Base-by-base conservation (phyloP, 371 early-diverging fungal species). In the Actinomucor elegans region DNA sequence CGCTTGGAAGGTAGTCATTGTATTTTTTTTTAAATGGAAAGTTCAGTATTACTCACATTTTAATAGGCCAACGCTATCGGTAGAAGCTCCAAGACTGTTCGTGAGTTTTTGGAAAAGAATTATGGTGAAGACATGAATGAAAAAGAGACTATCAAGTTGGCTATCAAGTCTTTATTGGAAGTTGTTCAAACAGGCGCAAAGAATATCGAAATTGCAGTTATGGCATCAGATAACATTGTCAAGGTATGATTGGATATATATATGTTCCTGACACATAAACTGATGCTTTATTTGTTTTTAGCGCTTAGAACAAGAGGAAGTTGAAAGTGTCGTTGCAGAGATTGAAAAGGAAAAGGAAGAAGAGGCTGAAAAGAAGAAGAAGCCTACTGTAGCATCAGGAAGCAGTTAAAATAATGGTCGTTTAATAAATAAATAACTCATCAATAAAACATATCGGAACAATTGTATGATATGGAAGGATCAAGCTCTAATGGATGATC, bases 181-280 rank as follows among this genome's bases (percentile, higher is more conserved):
- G 93, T 97, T 58, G 99, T 98, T 31, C 99, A 98, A 84, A 97
- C 97, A 4, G 97, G 99, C 42, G 94, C 99, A 46, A 96, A 96
- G 80, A 96, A 96, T 74, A 95, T 98, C 69, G 99, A 98, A 64
- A 90, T 98, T 64, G 94, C 94, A 17, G 83, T 92, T 14, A 94
- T 97, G 92, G 86, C 87, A 35, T 58, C 80, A 17, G 90, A 89
- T 60, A 76, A 83, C 37, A 67, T 69, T 10, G 70, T 88, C 33
- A 81, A 84, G 81, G 91, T 91, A 80, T 49, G 11, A 27, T n/a
- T 34, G 5, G 35, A 21, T 15, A 7, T 24, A 17, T 3, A 18
- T 3, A 33, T 15, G 1, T 48, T 34, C 17, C 17, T 31, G 7
- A 15, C 26, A 27, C 17, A 35, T 17, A n/a, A 34, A 8, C 17